phyloP scores from a whole-genome alignment of 257 asterid genomes.

The Hygrophila difformis region DNA sequence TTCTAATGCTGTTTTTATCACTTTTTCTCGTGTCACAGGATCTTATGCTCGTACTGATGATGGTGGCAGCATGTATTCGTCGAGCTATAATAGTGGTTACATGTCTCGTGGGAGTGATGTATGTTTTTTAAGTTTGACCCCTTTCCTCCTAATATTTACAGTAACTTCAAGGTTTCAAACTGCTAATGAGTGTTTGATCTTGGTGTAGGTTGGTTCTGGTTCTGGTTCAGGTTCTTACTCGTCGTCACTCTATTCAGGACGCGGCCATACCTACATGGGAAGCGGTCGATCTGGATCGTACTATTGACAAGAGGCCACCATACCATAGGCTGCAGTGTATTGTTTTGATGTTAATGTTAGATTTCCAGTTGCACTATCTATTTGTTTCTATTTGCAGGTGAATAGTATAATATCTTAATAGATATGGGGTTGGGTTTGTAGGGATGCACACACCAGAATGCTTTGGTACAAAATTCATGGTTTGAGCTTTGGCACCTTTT shows the following conservation, averaged over 20 bases:
- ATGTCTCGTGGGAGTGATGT: conserved; percentile 78
- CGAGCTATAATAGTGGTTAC: conserved; percentile 73
- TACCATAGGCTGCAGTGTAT: too few relatives aligned
- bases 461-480: too few relatives aligned
- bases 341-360: too few relatives aligned
- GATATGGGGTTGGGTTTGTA: too few relatives aligned
- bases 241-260: conserved; percentile 68
- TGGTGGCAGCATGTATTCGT: conserved; percentile 77
- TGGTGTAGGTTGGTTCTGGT: conserved; percentile 64
- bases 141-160: neutral
- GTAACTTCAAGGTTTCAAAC: neutral
- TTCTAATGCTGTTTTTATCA: neutral
- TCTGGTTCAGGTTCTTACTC: too few relatives aligned
- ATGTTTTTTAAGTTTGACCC: conserved; percentile 18
- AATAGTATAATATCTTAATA: too few relatives aligned
- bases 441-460: too few relatives aligned
- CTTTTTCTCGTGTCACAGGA: conserved; percentile 30
- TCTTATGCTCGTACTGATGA: conserved; percentile 68
- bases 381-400: too few relatives aligned
- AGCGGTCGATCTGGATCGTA: conserved; percentile 85
- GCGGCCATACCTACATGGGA: conserved; percentile 75
- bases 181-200: neutral
- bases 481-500: too few relatives aligned
- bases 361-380: too few relatives aligned
- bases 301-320: too few relatives aligned